Base-by-base conservation (phyloP, 176 grass and related monocot species). In the Oryza coarctata region DNA sequence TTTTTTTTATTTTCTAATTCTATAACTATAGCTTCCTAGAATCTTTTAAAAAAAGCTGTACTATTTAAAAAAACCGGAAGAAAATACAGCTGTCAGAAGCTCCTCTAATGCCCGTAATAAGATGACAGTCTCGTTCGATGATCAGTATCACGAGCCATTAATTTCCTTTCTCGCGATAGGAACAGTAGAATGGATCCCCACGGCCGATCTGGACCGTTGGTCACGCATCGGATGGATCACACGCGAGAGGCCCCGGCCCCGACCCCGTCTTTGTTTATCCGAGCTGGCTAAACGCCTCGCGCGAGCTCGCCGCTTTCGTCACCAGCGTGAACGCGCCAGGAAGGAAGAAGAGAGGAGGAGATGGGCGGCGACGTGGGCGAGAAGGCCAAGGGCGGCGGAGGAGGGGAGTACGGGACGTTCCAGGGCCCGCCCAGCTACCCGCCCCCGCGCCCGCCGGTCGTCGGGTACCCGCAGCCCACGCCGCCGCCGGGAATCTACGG, bases 401-500 rank as follows among this genome's bases (percentile, higher is more conserved):
- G 69, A 50, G 86, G 38, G 26, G 68, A 74, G 33, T 94, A 94
- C 73, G 92, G 92, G 66, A 97, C 92, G 71, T 97, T 92, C 80
- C 75, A 94, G 64, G 92, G 92, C 13, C 70, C 80, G 43, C 85
- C 89, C 30, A 79, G 82, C 74, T 92, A 94, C 70, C 85, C 88
- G 47, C 87, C 87, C 18, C 94, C 91, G 39, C 85, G 83, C 79
- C 91, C 89, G 26, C 90, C 94, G 18, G 81, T 65, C 26, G 74
- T 92, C 50, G 91, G 94, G 12, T 90, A 92, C 33, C 91, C 94
- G 30, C 94, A 92, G 79, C 89, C 94, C 47, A 77, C 29, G 28
- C 87, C 91, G 52, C 91, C 94, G 22, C 73, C 83, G 0, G 90
- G 81, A 32, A 71, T 97, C 67, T 73, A 78, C 35, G 86, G 71